A percentile compares a stretch with the other conserved stretches of the same genome.
Conservation (phyloP, 495 filamentous ascomycete species). For the Aspergillus indologenus region DNA sequence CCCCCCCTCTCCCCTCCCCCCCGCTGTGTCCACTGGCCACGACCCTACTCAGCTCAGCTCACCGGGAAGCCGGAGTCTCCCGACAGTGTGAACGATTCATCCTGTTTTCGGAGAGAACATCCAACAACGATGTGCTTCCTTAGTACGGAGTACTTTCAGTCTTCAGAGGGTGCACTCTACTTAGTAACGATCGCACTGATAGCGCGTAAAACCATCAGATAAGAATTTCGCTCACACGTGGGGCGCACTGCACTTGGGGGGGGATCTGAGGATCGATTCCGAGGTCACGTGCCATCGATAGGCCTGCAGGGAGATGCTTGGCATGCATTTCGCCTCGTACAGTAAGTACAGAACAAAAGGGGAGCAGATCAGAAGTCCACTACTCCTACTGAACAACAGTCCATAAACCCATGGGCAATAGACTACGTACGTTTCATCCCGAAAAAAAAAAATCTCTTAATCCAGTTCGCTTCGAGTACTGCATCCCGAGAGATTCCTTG, state of each 20-base stretch:
- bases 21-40: background rate
- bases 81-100: background rate
- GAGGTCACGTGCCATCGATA: background rate
- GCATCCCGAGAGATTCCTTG: conserved; percentile 1
- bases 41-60: background rate
- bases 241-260: background rate
- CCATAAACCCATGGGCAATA: too few relatives aligned
- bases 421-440: background rate
- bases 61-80: background rate
- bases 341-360: background rate
- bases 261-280: background rate
- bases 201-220: conserved; percentile 14
- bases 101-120: conserved; percentile 1
- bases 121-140: background rate
- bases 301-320: background rate
- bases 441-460: background rate
- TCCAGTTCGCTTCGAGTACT: background rate
- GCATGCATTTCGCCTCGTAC: background rate
- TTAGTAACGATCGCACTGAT: background rate
- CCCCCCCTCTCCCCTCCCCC: background rate
- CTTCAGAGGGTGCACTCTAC: background rate
- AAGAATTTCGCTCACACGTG: conserved; percentile 6
- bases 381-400: too few relatives aligned
- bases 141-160: background rate
- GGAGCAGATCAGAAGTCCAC: background rate